A percentile compares a stretch with the other conserved stretches of the same genome.
These are phyloP conservation scores for Lepidium africanum DNA, from an alignment of 345 rosid species.

Conservation along the genomic window DNA sequence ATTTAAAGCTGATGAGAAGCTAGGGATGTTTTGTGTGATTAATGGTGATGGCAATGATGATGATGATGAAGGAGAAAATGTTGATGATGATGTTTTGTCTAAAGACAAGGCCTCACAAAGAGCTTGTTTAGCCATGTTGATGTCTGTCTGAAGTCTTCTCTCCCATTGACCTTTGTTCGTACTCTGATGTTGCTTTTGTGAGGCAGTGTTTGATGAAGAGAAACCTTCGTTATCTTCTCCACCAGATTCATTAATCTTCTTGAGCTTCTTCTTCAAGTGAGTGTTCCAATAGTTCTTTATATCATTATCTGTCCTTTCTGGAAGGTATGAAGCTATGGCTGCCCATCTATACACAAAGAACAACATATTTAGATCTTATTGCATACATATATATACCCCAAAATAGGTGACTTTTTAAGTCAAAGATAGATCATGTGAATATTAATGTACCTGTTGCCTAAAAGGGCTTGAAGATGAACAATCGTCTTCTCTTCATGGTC, in stretches of 20 bases:
- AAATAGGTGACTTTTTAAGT: not conserved
- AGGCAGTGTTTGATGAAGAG: constrained; percentile 16
- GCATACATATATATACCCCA: not conserved
- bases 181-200: constrained; percentile 23
- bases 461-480: constrained; percentile 93
- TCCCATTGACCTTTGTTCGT: constrained; percentile 83
- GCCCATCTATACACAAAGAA: constrained; percentile 70
- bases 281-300: constrained; percentile 97
- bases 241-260: constrained; percentile 39
- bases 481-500: constrained; percentile 91
- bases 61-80: not conserved
- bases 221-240: constrained; percentile 12
- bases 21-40: constrained; percentile 10
- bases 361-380: constrained; percentile 8
- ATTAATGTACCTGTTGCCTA: constrained; percentile 71
- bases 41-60: not conserved
- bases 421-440: constrained; percentile 1
- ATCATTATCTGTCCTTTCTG: constrained; percentile 95
- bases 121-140: constrained; percentile 78
- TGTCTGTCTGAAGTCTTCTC: constrained; percentile 86
- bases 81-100: constrained; percentile 33
- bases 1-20: constrained; percentile 16
- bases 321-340: constrained; percentile 97
- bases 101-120: constrained; percentile 78
- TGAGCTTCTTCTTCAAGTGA: constrained; percentile 81